These are phyloP conservation scores for Sclerotinia minor DNA, from an alignment of 2,329 filamentous ascomycete genomes.

Conservation along the genomic window DNA sequence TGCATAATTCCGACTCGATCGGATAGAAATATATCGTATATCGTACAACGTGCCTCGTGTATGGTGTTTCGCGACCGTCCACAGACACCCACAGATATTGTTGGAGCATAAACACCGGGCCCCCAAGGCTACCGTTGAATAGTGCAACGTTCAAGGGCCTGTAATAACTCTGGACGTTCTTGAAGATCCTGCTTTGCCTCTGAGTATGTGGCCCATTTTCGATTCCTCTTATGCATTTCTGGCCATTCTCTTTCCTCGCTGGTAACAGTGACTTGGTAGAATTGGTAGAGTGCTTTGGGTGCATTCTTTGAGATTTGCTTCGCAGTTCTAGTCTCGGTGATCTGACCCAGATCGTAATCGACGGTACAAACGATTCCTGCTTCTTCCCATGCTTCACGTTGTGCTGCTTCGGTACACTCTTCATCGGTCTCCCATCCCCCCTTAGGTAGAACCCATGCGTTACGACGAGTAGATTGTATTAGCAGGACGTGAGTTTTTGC, in stretches of 20 bases:
- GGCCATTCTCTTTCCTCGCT: slow-evolving; percentile 88
- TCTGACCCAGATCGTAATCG: slow-evolving; percentile 81
- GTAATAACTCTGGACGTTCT: slow-evolving; percentile 80
- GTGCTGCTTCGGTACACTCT: slow-evolving; percentile 77
- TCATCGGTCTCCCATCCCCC: slow-evolving; percentile 98
- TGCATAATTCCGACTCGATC: not conserved
- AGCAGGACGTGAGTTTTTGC: slow-evolving; percentile 88
- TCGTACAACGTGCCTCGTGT: slow-evolving; percentile 16
- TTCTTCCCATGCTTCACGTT: slow-evolving; percentile 96
- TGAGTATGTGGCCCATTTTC: slow-evolving; percentile 84
- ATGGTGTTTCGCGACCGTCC: slow-evolving; percentile 27
- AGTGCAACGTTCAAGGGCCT: slow-evolving; percentile 75
- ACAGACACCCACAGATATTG: slow-evolving; percentile 24
- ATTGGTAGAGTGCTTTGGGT: slow-evolving; percentile 68
- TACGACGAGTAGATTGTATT: slow-evolving; percentile 87
- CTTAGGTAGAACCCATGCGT: slow-evolving; percentile 95
- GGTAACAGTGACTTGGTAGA: slow-evolving; percentile 85
- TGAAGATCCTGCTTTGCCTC: slow-evolving; percentile 78
- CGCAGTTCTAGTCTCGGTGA: slow-evolving; percentile 79
- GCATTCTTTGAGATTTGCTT: slow-evolving; percentile 68
- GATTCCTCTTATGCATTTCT: slow-evolving; percentile 85
- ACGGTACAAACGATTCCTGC: slow-evolving; percentile 87
- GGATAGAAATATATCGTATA: not conserved
- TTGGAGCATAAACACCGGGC: slow-evolving; percentile 38
- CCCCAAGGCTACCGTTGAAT: slow-evolving; percentile 44